These are phyloP conservation scores for Backusella sp. DNA, from an alignment of 192 early-diverging fungal genomes.

Conservation along the genomic window DNA sequence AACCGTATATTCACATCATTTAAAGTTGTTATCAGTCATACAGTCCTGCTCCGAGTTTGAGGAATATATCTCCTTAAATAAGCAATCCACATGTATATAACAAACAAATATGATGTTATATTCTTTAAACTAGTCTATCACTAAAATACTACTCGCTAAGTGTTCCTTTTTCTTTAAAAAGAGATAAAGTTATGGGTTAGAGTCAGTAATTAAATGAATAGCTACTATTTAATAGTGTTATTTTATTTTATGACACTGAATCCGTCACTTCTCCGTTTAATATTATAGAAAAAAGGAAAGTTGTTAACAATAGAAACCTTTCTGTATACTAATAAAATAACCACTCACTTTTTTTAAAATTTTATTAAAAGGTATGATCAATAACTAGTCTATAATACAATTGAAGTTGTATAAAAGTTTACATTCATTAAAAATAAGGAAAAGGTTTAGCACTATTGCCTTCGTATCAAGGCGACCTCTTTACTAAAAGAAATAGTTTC, in stretches of 20 bases:
- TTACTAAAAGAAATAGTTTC: neutral
- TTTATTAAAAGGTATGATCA: neutral
- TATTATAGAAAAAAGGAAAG: neutral
- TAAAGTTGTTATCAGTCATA: neutral
- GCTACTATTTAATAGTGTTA: neutral
- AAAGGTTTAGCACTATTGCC: neutral
- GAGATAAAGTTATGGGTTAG: neutral
- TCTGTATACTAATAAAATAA: neutral
- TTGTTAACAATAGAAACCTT: neutral
- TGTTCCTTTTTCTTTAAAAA: neutral
- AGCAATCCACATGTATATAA: neutral
- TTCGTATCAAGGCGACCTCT: neutral
- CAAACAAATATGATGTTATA: neutral
- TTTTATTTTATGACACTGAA: neutral
- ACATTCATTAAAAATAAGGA: neutral
- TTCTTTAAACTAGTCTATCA: neutral
- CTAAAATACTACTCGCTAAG: neutral
- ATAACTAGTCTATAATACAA: neutral
- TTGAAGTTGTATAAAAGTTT: neutral
- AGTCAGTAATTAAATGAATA: neutral
- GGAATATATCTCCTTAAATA: neutral
- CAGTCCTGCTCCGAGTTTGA: neutral
- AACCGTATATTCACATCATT: neutral
- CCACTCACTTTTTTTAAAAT: neutral
- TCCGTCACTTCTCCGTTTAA: neutral